Conservation (phyloP, 2,329 filamentous ascomycete genomes). For the Didymella pinodella region DNA sequence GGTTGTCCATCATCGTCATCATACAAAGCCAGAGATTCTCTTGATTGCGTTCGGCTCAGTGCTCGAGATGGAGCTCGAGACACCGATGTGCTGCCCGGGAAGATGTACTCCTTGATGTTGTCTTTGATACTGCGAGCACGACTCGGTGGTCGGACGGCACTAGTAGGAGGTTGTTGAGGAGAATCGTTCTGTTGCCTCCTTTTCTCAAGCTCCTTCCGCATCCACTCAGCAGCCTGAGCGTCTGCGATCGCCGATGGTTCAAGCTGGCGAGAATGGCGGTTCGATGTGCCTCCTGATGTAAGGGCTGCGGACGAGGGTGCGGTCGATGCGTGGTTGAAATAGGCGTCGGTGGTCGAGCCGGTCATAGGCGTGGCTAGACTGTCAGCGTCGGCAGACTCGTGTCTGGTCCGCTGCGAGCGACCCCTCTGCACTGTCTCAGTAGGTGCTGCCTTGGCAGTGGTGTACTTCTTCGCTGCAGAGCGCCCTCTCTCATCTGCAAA, state of each 20-base stretch:
- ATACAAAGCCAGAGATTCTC: conserved; percentile 39
- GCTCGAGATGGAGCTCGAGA: conserved; percentile 30
- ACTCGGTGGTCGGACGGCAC: conserved; percentile 45
- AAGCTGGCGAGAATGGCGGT: conserved; percentile 51
- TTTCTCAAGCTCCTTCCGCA: conserved; percentile 55
- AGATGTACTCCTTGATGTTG: conserved; percentile 54
- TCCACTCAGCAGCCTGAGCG: conserved; percentile 54
- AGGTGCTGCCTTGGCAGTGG: conserved; percentile 29
- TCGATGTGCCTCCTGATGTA: conserved; percentile 52
- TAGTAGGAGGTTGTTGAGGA: conserved; percentile 32
- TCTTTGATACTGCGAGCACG: conserved; percentile 49
- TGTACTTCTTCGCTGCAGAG: conserved; percentile 30
- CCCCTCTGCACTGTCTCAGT: conserved; percentile 22
- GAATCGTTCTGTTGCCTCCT: conserved; percentile 35
- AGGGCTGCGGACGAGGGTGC: conserved; percentile 53
- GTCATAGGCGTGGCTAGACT: conserved; percentile 54
- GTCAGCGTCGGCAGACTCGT: conserved; percentile 36
- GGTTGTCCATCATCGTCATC: conserved; percentile 29
- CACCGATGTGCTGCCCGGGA: conserved; percentile 43
- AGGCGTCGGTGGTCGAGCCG: conserved; percentile 53
- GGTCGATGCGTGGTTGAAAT: conserved; percentile 50
- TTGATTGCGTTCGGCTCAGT: conserved; percentile 47
- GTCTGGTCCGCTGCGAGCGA: conserved; percentile 17
- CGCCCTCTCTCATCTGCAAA: conserved; percentile 34
- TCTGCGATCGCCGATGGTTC: conserved; percentile 51